Base-by-base conservation (phyloP, 305 asterid genomes). In the Rubia occidens region DNA sequence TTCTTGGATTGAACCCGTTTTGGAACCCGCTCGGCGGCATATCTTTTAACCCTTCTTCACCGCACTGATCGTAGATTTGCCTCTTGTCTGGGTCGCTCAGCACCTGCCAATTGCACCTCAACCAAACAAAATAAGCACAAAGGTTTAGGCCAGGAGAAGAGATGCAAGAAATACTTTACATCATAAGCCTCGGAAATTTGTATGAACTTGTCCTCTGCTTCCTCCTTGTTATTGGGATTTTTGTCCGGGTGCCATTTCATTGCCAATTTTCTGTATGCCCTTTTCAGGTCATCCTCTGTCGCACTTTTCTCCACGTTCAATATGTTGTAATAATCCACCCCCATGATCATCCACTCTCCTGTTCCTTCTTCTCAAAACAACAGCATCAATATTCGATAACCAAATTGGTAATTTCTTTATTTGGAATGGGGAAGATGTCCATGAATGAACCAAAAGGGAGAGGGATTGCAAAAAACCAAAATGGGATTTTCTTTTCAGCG, bases 191-290 rank as follows among this genome's bases (percentile, higher is more conserved):
- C 97, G 0, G 98, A 93, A 37, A 93, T 90, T 77, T 93, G 86
- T 82, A 86, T 90, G 77, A 93, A 93, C 81, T 81, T 82, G 76
- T 89, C 91, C 85, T 93, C 98, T 5, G 97, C 98, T 81, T 88
- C 95, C 54, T 60, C 77, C 79, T 90, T 93, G 77, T 85, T 80
- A 75, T 74, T 80, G 63, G 97, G 97, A 69, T 93, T 93, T 79
- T 88, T 88, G 79, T 88, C 96, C 7, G 98, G 98, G 77, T 93
- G 97, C 96, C 98, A 90, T 90, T 85, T 90, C 98, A 90, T 93
- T 0, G 97, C 98, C 84, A 93, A 79, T 81, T 71, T 90, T 80
- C 95, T 82, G 75, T 93, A 93, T 18, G 98, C 84, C 74, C 84
- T 93, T 82, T 93, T 93, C 76, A 93, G 79, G 85, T 93, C 95